Evolutionary conservation across 139 green algal genomes (phyloP), one percentile per base, ranked within the genome.

Genomic region (Chlorella sorokiniana): DNA sequence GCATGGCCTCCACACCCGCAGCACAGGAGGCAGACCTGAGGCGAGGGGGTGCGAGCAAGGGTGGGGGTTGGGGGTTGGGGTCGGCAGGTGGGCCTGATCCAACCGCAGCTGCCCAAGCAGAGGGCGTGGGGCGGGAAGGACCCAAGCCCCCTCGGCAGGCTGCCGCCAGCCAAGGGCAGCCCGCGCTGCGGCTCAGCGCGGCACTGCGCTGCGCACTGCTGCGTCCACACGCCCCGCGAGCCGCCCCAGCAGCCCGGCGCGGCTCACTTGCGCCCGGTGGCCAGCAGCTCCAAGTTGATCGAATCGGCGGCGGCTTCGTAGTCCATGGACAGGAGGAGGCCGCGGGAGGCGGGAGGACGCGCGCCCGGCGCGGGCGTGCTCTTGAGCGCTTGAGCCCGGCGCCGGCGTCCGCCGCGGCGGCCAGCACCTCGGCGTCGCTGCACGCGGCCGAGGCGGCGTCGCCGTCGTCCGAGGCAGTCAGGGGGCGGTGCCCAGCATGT

Each of bases 251-350:
- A 33, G 65, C 16, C 27, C 16, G 41, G 35, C 31, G n/a, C 16
- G 5, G 35, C 75, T 81, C 59, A 71, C 75, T 61, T 81, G 75
- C 72, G 51, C 59, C 41, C 70, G 11, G 31, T 31, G 33, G 42
- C 51, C 75, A 71, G 56, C 59, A 81, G 59, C 75, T 81, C 40
- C 29, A 81, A 61, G 62, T 87, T 87, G 76, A 87, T 87, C 52
- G 41, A 72, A 29, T 73, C 77, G 9, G 76, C 83, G 2, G 83
- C 83, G 23, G 29, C 45, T 41, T 80, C 41, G 44, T 87, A 85
- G 68, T 87, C 59, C 68, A 87, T 83, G 81, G 45, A 42, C 54
- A 87, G 69, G 16, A 51, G 56, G 29, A 83, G 76, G 62, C 40
- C 20, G 37, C 41, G 51, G 56, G n/a, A n/a, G 75, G 29, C 11